Percentiles rank a stretch among this genome's conserved stretches.
These are phyloP conservation scores for Brassica cretica DNA, from an alignment of 345 rosid species.

Conservation along the genomic window DNA sequence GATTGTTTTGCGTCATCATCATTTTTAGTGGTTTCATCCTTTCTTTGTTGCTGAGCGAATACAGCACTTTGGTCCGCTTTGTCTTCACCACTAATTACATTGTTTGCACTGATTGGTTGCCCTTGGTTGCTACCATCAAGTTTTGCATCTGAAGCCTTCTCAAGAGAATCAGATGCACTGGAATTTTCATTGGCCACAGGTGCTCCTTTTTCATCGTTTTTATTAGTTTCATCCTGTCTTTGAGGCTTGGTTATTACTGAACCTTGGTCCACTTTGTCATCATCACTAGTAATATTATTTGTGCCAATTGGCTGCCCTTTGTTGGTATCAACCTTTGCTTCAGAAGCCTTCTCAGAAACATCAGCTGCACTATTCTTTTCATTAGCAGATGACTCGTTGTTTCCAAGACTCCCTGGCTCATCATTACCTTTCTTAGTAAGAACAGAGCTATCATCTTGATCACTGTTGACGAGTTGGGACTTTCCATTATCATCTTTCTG, in stretches of 20 bases:
- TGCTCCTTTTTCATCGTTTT: conserved; percentile 48
- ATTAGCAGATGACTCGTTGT: conserved; percentile 38
- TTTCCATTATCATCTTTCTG: conserved; percentile 46
- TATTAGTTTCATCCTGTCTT: conserved; percentile 43
- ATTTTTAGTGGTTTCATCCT: conserved; percentile 43
- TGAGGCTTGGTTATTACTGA: conserved; percentile 42
- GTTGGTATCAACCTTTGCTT: conserved; percentile 39
- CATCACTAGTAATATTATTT: conserved; percentile 43
- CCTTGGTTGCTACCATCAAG: conserved; percentile 35
- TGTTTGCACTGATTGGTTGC: conserved; percentile 40
- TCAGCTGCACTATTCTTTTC: conserved; percentile 48
- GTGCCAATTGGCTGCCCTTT: conserved; percentile 41
- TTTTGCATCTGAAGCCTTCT: conserved; percentile 45
- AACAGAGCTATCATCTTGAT: conserved; percentile 44
- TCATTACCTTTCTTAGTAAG: conserved; percentile 39
- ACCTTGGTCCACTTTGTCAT: conserved; percentile 43
- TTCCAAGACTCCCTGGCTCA: conserved; percentile 47
- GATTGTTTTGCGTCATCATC: conserved; percentile 49
- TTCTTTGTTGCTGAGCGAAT: conserved; percentile 41
- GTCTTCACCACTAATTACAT: conserved; percentile 37
- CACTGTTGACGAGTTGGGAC: conserved; percentile 35
- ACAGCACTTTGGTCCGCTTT: conserved; percentile 47
- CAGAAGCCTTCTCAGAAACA: conserved; percentile 44
- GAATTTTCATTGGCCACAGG: conserved; percentile 41
- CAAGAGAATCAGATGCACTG: conserved; percentile 41